Percentiles rank a stretch among this genome's conserved stretches.
Conservation (phyloP, 2,329 filamentous ascomycete genomes). For the Beauveria medogensis region DNA sequence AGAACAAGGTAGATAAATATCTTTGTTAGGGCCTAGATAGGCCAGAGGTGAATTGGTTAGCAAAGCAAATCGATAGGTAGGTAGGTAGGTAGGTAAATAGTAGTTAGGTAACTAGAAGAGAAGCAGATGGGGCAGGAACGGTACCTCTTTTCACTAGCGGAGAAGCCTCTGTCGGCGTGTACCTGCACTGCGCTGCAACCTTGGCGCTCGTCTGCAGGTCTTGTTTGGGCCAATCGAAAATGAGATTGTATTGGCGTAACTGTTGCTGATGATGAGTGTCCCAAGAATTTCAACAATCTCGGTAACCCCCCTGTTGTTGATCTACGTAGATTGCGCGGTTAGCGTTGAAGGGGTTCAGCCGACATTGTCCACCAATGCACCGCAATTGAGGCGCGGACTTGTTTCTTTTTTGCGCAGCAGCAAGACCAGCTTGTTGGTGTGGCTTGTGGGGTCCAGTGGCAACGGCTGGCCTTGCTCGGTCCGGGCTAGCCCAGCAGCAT, state of each 20-base stretch:
- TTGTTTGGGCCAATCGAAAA: background rate
- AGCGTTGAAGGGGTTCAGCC: conserved; percentile 8
- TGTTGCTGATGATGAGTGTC: no score
- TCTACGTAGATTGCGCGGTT: conserved; percentile 2
- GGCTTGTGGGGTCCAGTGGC: background rate
- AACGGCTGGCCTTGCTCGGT: background rate
- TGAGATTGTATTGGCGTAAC: no score
- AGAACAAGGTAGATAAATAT: background rate
- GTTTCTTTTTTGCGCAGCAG: no score
- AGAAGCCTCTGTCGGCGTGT: no score
- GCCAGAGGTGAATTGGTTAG: no score
- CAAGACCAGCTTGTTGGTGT: no score
- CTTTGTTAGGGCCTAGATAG: background rate
- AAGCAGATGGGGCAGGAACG: background rate
- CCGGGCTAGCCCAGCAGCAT: background rate
- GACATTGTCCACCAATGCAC: background rate
- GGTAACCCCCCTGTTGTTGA: background rate
- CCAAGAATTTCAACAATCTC: background rate
- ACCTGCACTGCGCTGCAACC: background rate
- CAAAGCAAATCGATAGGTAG: background rate
- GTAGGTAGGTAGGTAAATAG: no score
- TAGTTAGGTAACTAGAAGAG: background rate
- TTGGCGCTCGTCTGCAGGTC: background rate
- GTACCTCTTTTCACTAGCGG: no score
- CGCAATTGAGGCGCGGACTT: no score